Conservation (phyloP, 768 basidiomycete species). For the Amanita pseudoporphyria region DNA sequence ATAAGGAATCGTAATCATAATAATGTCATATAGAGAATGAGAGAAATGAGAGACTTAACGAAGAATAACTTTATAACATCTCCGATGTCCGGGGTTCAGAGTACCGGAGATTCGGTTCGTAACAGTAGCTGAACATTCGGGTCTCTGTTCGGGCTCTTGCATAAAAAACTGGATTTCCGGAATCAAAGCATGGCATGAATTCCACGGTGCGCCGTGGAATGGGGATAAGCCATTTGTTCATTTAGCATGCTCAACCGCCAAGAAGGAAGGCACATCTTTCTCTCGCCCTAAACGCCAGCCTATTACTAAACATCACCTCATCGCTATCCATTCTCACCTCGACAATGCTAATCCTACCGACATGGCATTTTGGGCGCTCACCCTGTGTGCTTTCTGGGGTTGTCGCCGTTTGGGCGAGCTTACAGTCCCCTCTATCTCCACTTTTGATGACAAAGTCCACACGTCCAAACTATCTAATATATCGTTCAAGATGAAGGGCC, state of each 20-base stretch:
- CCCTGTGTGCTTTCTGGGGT: conserved; percentile 16
- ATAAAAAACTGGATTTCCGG: conserved; percentile 20
- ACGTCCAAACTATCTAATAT: not conserved
- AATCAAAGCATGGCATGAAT: conserved; percentile 20
- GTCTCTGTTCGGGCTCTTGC: conserved; percentile 7
- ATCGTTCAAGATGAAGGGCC: not conserved
- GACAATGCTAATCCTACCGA: conserved; percentile 13
- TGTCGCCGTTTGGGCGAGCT: conserved; percentile 12
- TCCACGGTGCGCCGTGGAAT: conserved; percentile 22
- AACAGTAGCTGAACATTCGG: conserved; percentile 2
- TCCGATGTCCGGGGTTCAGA: too few relatives aligned
- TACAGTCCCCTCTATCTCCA: conserved; percentile 1
- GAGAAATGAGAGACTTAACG: too few relatives aligned
- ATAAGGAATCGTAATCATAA: too few relatives aligned
- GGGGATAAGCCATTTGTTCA: conserved; percentile 14
- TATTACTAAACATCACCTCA: conserved; percentile 22
- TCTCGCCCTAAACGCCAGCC: conserved; percentile 13
- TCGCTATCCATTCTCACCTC: conserved; percentile 8
- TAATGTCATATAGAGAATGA: too few relatives aligned
- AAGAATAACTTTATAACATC: too few relatives aligned
- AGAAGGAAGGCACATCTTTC: conserved; percentile 8
- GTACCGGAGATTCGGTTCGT: too few relatives aligned
- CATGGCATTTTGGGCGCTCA: conserved; percentile 16
- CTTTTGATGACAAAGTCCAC: conserved; percentile 5
- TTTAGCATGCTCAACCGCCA: conserved; percentile 6